These are phyloP conservation scores for Quercus aquifolioides DNA, from an alignment of 306 rosid species.

Conservation along the genomic window DNA sequence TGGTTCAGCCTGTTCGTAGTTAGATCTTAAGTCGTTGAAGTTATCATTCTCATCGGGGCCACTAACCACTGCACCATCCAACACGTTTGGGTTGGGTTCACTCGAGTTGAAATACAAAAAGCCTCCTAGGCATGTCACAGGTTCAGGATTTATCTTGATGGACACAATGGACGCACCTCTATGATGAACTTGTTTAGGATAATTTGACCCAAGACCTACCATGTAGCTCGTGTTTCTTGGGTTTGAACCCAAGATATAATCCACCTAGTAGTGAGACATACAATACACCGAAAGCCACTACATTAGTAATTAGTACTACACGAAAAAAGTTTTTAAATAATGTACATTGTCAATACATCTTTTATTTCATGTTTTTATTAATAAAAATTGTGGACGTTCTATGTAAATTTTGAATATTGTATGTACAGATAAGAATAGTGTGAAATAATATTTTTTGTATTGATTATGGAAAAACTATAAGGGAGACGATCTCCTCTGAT, in stretches of 20 bases:
- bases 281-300: background rate
- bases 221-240: constrained; percentile 52
- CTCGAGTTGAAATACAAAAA: constrained; percentile 35
- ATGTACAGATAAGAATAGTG: no score
- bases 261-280: constrained; percentile 31
- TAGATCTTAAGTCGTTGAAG: constrained; percentile 30
- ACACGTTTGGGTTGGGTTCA: constrained; percentile 50
- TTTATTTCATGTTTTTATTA: no score
- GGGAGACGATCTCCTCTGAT: no score
- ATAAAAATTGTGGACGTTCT: no score
- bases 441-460: no score
- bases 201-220: constrained; percentile 57
- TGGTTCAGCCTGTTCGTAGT: constrained; percentile 46
- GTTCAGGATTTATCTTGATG: constrained; percentile 14
- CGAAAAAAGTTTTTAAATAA: no score
- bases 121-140: constrained; percentile 47
- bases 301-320: background rate
- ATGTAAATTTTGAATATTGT: no score
- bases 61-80: constrained; percentile 50
- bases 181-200: constrained; percentile 50
- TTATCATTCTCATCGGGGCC: constrained; percentile 38
- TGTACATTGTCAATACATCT: no score
- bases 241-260: constrained; percentile 60
- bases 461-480: background rate
- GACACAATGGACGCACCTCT: constrained; percentile 71